Percentiles rank a stretch among this genome's conserved stretches.
Evolutionary conservation across 257 asterid species (phyloP).

Genomic region (Solanum tarijense): DNA sequence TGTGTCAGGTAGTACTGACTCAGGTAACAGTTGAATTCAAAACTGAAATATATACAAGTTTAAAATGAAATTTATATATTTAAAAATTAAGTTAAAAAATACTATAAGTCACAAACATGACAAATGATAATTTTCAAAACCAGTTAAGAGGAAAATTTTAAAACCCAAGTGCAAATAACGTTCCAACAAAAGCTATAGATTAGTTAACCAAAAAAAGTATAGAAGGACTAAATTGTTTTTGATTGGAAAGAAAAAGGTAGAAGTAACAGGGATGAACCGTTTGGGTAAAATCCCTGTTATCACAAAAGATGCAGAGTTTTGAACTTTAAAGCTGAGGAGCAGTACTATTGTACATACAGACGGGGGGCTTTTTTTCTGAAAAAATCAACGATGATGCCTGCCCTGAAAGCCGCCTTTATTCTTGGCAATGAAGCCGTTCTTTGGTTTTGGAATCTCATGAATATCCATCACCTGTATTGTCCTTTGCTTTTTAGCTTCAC

Average conservation of each 20-base stretch:
- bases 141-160: not conserved
- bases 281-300: slow-evolving; percentile 10
- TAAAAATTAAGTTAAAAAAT: not conserved
- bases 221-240: not conserved
- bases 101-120: not conserved
- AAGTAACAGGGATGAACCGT: not conserved
- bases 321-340: not conserved
- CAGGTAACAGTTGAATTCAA: not conserved
- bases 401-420: slow-evolving; percentile 88
- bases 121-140: not conserved
- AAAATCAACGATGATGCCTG: slow-evolving; percentile 66
- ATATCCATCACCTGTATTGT: slow-evolving; percentile 96
- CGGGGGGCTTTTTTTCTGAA: not conserved
- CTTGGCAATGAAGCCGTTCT: slow-evolving; percentile 61
- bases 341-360: slow-evolving; percentile 10
- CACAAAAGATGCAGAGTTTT: not conserved
- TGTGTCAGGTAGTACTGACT: not conserved
- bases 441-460: slow-evolving; percentile 78
- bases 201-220: not conserved
- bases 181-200: not conserved
- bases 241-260: not conserved
- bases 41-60: not conserved
- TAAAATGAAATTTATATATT: too few species aligned
- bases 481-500: slow-evolving; percentile 95
- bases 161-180: not conserved